Conservation (phyloP, 495 filamentous ascomycete species). For the Chaetomium tenue region DNA sequence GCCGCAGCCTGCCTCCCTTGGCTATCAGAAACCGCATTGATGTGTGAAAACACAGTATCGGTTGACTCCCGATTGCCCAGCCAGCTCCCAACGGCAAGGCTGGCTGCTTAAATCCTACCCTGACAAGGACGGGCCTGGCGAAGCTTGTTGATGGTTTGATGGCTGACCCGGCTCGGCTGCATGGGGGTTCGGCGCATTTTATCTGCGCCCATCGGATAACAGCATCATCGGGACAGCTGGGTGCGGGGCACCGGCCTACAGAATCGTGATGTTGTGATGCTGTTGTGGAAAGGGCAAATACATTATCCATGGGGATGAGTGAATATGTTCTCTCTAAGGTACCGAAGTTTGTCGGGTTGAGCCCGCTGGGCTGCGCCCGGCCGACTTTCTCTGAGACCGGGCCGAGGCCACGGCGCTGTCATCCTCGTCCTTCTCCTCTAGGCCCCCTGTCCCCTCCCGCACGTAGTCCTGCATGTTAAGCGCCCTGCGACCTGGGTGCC, state of each 20-base stretch:
- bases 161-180: not conserved
- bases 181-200: not conserved
- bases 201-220: conserved; percentile 2
- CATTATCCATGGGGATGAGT: not conserved
- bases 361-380: not conserved
- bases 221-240: conserved; percentile 3
- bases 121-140: not conserved
- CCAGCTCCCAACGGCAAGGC: conserved; percentile 2
- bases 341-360: not conserved
- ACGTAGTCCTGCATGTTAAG: conserved; percentile 14
- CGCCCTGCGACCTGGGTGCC: conserved; percentile 17
- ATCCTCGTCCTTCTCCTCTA: not conserved
- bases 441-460: not conserved
- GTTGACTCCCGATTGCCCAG: not conserved
- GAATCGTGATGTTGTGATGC: not conserved
- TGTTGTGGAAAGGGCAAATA: not conserved
- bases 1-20: not conserved
- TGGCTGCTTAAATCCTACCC: not conserved
- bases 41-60: not conserved
- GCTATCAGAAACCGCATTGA: not conserved
- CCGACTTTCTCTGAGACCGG: not conserved
- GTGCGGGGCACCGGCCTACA: not conserved
- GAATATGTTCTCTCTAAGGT: not conserved
- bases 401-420: not conserved
- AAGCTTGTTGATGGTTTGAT: not conserved